phyloP scores from a whole-genome alignment of 2,329 filamentous ascomycete species.

The Colletotrichum plurivorum region DNA sequence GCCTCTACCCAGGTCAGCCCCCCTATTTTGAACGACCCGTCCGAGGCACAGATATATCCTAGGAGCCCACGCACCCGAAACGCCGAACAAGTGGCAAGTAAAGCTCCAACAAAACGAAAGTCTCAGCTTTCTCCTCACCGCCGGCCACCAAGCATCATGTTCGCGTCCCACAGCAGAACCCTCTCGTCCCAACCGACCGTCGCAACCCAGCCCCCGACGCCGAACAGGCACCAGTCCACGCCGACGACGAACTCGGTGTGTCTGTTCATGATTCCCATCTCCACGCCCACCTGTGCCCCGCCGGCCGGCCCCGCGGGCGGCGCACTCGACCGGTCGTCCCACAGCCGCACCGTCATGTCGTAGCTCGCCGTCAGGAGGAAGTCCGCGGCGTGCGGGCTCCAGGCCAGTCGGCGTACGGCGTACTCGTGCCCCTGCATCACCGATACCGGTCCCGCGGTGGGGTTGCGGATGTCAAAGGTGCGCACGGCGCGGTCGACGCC shows the following conservation, averaged over 20 bases:
- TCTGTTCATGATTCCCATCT: slow-evolving; percentile 89
- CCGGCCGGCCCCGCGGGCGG: slow-evolving; percentile 53
- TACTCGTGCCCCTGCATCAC: slow-evolving; percentile 90
- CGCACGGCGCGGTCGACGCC: slow-evolving; percentile 91
- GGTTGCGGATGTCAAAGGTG: slow-evolving; percentile 90
- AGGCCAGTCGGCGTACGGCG: slow-evolving; percentile 86
- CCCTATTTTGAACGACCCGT: background rate
- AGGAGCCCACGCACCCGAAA: slow-evolving; percentile 9
- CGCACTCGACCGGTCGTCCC: slow-evolving; percentile 79
- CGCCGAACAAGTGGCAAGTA: slow-evolving; percentile 10
- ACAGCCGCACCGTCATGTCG: slow-evolving; percentile 97
- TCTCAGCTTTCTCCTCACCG: slow-evolving; percentile 1
- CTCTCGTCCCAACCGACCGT: slow-evolving; percentile 95
- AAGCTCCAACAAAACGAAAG: slow-evolving; percentile 9
- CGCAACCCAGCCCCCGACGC: slow-evolving; percentile 94
- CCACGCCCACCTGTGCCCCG: slow-evolving; percentile 69
- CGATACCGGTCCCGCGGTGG: slow-evolving; percentile 78
- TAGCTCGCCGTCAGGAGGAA: slow-evolving; percentile 92
- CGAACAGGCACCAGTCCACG: slow-evolving; percentile 98
- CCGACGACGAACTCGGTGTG: slow-evolving; percentile 98
- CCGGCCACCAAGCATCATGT: slow-evolving; percentile 54
- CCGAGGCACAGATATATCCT: background rate
- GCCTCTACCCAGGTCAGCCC: background rate
- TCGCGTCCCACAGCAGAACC: slow-evolving; percentile 92
- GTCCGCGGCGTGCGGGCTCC: slow-evolving; percentile 95